phyloP scores from a whole-genome alignment of 2,329 filamentous ascomycete species.

The Clarireedia homoeocarpa region DNA sequence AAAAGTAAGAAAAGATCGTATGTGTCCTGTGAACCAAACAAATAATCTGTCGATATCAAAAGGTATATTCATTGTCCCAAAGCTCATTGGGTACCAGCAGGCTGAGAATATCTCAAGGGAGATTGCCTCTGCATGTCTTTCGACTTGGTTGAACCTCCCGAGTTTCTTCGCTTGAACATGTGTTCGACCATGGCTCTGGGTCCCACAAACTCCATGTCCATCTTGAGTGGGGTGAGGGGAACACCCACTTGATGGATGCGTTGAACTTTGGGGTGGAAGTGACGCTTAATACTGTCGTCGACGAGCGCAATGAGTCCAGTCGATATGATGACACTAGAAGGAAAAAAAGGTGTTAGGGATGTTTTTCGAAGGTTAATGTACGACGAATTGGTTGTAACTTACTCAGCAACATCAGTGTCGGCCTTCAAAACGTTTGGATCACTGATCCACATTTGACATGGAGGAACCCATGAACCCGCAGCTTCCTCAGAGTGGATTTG shows the following conservation, averaged over 20 bases:
- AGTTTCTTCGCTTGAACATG: constrained; percentile 47
- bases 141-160: constrained; percentile 18
- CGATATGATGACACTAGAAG: constrained; percentile 68
- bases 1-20: too few relatives aligned
- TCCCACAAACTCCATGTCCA: constrained; percentile 52
- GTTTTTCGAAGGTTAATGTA: neutral
- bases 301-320: constrained; percentile 85
- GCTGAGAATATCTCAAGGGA: constrained; percentile 14
- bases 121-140: constrained; percentile 10
- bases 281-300: constrained; percentile 76
- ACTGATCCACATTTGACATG: constrained; percentile 84
- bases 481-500: constrained; percentile 64
- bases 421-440: constrained; percentile 60
- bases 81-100: constrained; percentile 1
- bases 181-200: constrained; percentile 56
- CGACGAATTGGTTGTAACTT: constrained; percentile 34
- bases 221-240: constrained; percentile 39
- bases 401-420: constrained; percentile 81
- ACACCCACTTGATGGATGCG: constrained; percentile 39
- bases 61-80: neutral
- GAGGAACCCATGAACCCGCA: constrained; percentile 84
- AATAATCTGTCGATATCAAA: neutral
- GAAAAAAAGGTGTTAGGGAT: constrained; percentile 5
- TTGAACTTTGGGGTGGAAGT: constrained; percentile 32
- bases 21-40: neutral